Conservation (phyloP, 2,329 filamentous ascomycete species). For the Pestalotiopsis fici region DNA sequence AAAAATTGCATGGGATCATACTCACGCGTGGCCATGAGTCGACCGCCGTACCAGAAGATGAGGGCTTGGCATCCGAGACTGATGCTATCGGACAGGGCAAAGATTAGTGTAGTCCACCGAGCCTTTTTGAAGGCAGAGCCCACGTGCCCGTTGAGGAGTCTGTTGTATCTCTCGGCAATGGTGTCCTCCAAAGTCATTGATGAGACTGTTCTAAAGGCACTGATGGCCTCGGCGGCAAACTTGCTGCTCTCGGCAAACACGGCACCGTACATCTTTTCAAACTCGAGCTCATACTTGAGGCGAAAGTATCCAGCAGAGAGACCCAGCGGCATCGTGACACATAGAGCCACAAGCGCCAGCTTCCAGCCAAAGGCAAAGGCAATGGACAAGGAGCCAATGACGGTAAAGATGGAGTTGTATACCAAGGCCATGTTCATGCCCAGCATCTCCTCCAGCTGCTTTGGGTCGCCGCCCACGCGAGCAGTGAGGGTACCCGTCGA, state of each 20-base stretch:
- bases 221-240: constrained; percentile 74
- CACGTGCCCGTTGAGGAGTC: constrained; percentile 61
- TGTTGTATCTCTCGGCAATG: constrained; percentile 63
- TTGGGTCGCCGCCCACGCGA: constrained; percentile 56
- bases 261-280: constrained; percentile 67
- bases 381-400: constrained; percentile 66
- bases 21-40: constrained; percentile 54
- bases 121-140: constrained; percentile 60
- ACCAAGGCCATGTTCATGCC: constrained; percentile 59
- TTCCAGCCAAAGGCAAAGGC: constrained; percentile 78
- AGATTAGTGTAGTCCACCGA: constrained; percentile 62
- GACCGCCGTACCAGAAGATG: constrained; percentile 68
- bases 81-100: constrained; percentile 69
- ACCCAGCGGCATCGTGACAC: constrained; percentile 57
- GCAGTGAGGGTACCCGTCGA: constrained; percentile 62
- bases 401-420: constrained; percentile 50
- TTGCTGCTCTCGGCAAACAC: constrained; percentile 73
- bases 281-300: constrained; percentile 62
- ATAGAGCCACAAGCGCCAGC: constrained; percentile 66
- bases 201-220: constrained; percentile 72
- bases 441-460: constrained; percentile 63
- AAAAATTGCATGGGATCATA: constrained; percentile 49
- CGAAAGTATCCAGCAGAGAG: constrained; percentile 51
- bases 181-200: constrained; percentile 69
- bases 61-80: constrained; percentile 64